A percentile compares a stretch with the other conserved stretches of the same genome.
These are phyloP conservation scores for Backusella sp. DNA, from an alignment of 192 early-diverging fungal species.

Conservation along the genomic window DNA sequence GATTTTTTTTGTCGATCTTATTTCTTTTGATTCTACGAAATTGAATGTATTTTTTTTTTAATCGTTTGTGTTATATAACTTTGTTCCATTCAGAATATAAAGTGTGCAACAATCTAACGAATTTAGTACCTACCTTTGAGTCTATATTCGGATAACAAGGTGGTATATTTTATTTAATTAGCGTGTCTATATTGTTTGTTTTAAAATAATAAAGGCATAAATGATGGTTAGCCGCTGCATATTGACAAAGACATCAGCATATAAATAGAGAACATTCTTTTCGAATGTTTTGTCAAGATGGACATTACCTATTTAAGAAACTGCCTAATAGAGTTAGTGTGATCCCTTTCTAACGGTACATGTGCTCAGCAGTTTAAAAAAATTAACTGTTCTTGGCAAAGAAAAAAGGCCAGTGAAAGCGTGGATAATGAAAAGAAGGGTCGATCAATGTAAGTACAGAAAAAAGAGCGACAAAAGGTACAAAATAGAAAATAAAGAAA, in stretches of 20 bases:
- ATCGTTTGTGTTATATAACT: neutral
- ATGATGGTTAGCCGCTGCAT: neutral
- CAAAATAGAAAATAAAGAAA: neutral
- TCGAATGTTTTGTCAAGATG: neutral
- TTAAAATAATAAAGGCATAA: neutral
- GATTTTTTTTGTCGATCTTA: conserved; percentile 1
- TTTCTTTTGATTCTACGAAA: conserved; percentile 8
- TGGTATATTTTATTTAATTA: neutral
- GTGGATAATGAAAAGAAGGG: neutral
- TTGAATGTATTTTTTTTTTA: neutral
- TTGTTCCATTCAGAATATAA: conserved; percentile 9
- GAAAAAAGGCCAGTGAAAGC: neutral
- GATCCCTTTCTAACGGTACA: neutral
- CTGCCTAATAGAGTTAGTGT: neutral
- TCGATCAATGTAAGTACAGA: neutral
- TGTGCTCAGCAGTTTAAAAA: conserved; percentile 2
- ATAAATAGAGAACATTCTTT: neutral
- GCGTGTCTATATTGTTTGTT: neutral
- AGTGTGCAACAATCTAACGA: neutral
- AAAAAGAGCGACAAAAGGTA: neutral
- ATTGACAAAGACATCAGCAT: neutral
- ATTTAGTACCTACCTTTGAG: neutral
- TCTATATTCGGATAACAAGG: neutral
- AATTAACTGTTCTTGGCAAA: conserved; percentile 2
- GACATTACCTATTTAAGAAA: neutral